Conservation (phyloP, 805 yeast genomes). For the Suhomyces pyralidae region DNA sequence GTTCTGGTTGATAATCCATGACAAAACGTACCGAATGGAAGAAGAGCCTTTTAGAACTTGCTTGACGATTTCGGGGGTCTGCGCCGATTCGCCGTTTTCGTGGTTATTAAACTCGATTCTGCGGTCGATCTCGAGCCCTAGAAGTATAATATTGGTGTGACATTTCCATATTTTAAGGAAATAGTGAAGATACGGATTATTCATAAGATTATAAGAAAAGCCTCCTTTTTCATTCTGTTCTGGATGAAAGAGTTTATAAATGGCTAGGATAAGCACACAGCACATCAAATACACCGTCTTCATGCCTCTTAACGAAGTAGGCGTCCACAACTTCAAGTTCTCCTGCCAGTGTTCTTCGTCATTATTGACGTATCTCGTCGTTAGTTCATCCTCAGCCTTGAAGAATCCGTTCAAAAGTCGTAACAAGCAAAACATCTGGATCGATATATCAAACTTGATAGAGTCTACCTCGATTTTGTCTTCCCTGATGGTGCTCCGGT, state of each 20-base stretch:
- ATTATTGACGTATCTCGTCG: conserved; percentile 39
- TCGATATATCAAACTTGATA: conserved; percentile 33
- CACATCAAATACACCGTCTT: conserved; percentile 29
- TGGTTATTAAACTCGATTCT: conserved; percentile 30
- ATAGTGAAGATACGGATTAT: conserved; percentile 61
- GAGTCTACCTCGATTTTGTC: conserved; percentile 20
- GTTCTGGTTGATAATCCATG: conserved; percentile 56
- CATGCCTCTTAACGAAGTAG: conserved; percentile 19
- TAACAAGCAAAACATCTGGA: conserved; percentile 35
- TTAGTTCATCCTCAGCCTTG: conserved; percentile 43
- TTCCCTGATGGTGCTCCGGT: conserved; percentile 4
- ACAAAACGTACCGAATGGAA: conserved; percentile 59
- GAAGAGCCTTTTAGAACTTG: conserved; percentile 55
- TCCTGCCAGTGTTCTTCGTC: conserved; percentile 28
- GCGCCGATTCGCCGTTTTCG: conserved; percentile 18
- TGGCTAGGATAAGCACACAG: conserved; percentile 30
- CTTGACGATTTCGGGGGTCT: conserved; percentile 33
- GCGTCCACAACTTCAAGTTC: conserved; percentile 27
- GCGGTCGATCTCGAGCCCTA: conserved; percentile 55
- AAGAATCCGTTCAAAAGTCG: conserved; percentile 32
- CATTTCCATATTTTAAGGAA: conserved; percentile 65
- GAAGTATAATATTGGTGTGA: conserved; percentile 54
- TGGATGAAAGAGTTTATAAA: conserved; percentile 31
- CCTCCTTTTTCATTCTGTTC: not conserved
- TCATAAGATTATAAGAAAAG: conserved; percentile 34